Percentiles rank a stretch among this genome's conserved stretches.
These are phyloP conservation scores for Penicillium bialowiezense DNA, from an alignment of 495 filamentous ascomycete genomes.

Conservation along the genomic window DNA sequence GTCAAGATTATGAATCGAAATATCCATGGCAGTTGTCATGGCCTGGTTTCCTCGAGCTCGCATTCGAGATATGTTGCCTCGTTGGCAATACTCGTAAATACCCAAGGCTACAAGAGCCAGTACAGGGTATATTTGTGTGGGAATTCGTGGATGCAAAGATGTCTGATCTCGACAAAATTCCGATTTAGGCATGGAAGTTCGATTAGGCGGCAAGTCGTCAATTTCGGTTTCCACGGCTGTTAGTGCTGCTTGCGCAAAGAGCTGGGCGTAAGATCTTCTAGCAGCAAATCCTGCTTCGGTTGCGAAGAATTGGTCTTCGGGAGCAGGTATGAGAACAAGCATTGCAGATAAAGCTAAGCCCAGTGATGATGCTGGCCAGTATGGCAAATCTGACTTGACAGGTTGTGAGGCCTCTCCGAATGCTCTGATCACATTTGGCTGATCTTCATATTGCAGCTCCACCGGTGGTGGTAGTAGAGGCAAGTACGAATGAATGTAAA, in stretches of 20 bases:
- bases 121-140: slow-evolving; percentile 43
- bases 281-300: slow-evolving; percentile 28
- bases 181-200: slow-evolving; percentile 23
- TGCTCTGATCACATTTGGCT: slow-evolving; percentile 18
- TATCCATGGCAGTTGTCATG: slow-evolving; percentile 42
- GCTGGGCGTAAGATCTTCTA: slow-evolving; percentile 46
- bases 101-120: slow-evolving; percentile 48
- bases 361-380: slow-evolving; percentile 43
- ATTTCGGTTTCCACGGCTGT: slow-evolving; percentile 44
- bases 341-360: slow-evolving; percentile 48
- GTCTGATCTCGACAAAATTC: slow-evolving; percentile 31
- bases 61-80: slow-evolving; percentile 53
- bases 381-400: slow-evolving; percentile 17
- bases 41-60: slow-evolving; percentile 47
- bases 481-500: slow-evolving; percentile 53
- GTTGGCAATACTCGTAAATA: slow-evolving; percentile 53
- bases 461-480: slow-evolving; percentile 48
- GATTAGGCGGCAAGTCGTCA: slow-evolving; percentile 42
- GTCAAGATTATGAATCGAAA: slow-evolving; percentile 39
- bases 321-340: slow-evolving; percentile 45
- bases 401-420: slow-evolving; percentile 12
- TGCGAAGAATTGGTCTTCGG: slow-evolving; percentile 31
- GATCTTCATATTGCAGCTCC: slow-evolving; percentile 30
- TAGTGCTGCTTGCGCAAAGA: slow-evolving; percentile 46
- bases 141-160: slow-evolving; percentile 42